A percentile compares a stretch with the other conserved stretches of the same genome.
These are phyloP conservation scores for Glaciozyma martinii DNA, from an alignment of 768 basidiomycete species.

Conservation along the genomic window DNA sequence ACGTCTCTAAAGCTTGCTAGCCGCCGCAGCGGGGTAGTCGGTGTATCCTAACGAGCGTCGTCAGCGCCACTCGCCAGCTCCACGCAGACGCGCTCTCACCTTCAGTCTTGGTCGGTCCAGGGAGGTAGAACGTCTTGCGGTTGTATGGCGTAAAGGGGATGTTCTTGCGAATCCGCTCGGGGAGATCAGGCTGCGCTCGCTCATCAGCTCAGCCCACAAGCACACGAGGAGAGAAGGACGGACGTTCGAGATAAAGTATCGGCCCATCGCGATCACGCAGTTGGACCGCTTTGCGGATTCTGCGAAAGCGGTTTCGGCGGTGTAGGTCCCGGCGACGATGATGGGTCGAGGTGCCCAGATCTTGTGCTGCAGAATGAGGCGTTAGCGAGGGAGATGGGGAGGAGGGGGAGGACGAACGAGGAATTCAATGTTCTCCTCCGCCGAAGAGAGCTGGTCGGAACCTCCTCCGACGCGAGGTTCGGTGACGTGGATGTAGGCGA, in stretches of 20 bases:
- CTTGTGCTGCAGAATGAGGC: slow-evolving; percentile 7
- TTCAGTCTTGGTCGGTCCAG: slow-evolving; percentile 10
- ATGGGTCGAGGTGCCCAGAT: slow-evolving; percentile 26
- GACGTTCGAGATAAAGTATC: slow-evolving; percentile 24
- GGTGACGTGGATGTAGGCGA: slow-evolving; percentile 49
- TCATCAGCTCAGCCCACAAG: not conserved
- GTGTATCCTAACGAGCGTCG: too few species aligned
- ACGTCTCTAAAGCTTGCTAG: too few species aligned
- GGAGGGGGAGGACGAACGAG: slow-evolving; percentile 5
- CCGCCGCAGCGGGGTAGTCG: too few species aligned
- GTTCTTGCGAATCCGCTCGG: slow-evolving; percentile 9
- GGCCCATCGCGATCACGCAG: slow-evolving; percentile 24
- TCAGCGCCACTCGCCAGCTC: too few species aligned
- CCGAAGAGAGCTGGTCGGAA: not conserved
- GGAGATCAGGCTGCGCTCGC: slow-evolving; percentile 21
- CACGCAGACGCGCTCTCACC: too few species aligned
- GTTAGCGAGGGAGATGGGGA: not conserved
- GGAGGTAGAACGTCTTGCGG: slow-evolving; percentile 26
- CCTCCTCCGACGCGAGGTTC: slow-evolving; percentile 40
- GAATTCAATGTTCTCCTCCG: slow-evolving; percentile 24
- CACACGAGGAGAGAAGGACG: not conserved
- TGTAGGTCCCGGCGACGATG: slow-evolving; percentile 28
- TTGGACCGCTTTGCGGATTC: slow-evolving; percentile 13
- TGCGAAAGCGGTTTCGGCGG: slow-evolving; percentile 4
- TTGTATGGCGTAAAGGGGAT: slow-evolving; percentile 20